Evolutionary conservation across 306 rosid genomes (phyloP).

Genomic region (Glycine latifolia): DNA sequence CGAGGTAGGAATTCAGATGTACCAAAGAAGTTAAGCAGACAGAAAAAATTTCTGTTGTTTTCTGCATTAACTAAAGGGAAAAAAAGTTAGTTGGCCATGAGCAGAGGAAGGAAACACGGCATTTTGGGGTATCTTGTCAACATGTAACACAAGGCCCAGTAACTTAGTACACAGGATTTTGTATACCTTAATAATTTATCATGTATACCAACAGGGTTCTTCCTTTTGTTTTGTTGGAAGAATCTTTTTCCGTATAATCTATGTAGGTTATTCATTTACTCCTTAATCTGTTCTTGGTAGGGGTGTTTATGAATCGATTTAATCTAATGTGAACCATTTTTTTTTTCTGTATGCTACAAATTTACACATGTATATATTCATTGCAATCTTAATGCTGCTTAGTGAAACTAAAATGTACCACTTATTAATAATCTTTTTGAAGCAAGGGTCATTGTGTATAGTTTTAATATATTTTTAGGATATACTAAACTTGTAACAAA

Average conservation of each 20-base stretch:
- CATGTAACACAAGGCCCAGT: slow-evolving; percentile 8
- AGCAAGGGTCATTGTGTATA: too few species aligned
- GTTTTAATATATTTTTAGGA: too few species aligned
- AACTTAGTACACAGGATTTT: slow-evolving; percentile 10
- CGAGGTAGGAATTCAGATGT: slow-evolving; percentile 38
- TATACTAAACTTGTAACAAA: too few species aligned
- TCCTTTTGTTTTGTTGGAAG: background rate
- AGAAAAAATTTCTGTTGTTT: slow-evolving; percentile 50
- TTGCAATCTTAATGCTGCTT: too few species aligned
- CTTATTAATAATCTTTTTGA: too few species aligned
- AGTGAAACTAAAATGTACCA: too few species aligned
- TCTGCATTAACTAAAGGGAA: slow-evolving; percentile 18
- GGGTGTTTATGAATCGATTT: background rate
- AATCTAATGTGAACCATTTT: background rate
- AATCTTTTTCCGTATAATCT: slow-evolving; percentile 18
- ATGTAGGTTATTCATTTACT: background rate
- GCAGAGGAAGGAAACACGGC: slow-evolving; percentile 22
- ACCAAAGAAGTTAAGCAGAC: slow-evolving; percentile 42
- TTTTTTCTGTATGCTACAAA: background rate
- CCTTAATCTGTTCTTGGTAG: too few species aligned
- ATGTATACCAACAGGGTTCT: slow-evolving; percentile 6
- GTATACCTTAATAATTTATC: slow-evolving; percentile 4
- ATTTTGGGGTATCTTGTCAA: slow-evolving; percentile 38
- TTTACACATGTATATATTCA: too few species aligned
- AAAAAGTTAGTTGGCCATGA: slow-evolving; percentile 20